Conservation (phyloP, 106 monocot species). For the Allium fistulosum region DNA sequence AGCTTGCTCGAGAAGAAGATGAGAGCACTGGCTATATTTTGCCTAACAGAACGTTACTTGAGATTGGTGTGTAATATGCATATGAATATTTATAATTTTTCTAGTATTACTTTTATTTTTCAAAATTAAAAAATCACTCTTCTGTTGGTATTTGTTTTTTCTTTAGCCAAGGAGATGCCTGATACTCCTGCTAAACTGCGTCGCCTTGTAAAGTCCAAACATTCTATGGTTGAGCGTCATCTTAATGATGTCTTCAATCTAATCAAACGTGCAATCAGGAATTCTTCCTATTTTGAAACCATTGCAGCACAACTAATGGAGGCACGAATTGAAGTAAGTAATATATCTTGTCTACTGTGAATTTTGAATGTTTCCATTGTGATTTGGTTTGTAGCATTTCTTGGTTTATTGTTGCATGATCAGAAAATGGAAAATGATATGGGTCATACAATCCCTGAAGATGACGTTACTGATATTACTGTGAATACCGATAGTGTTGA, state of each 20-base stretch:
- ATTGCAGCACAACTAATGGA: slow-evolving; percentile 57
- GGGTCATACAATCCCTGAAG: slow-evolving; percentile 3
- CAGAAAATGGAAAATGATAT: background rate
- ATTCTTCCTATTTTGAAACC: slow-evolving; percentile 55
- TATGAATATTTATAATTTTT: too few species aligned
- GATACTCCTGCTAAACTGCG: slow-evolving; percentile 37
- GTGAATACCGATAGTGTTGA: background rate
- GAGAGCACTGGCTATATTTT: slow-evolving; percentile 97
- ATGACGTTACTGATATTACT: background rate
- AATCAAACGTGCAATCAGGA: slow-evolving; percentile 38
- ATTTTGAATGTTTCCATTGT: background rate
- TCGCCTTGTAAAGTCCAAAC: slow-evolving; percentile 63
- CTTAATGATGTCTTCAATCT: slow-evolving; percentile 33
- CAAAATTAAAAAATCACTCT: background rate
- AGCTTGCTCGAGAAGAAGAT: slow-evolving; percentile 78
- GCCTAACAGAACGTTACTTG: slow-evolving; percentile 75
- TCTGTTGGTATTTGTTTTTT: background rate
- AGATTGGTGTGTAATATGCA: slow-evolving; percentile 55
- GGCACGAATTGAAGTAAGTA: slow-evolving; percentile 35
- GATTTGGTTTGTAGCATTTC: too few species aligned
- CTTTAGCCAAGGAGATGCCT: slow-evolving; percentile 86
- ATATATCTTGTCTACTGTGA: background rate
- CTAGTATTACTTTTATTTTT: too few species aligned
- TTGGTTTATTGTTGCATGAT: background rate
- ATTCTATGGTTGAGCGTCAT: slow-evolving; percentile 60